phyloP scores from a whole-genome alignment of 306 rosid genomes.

The Lathyrus sativus region DNA sequence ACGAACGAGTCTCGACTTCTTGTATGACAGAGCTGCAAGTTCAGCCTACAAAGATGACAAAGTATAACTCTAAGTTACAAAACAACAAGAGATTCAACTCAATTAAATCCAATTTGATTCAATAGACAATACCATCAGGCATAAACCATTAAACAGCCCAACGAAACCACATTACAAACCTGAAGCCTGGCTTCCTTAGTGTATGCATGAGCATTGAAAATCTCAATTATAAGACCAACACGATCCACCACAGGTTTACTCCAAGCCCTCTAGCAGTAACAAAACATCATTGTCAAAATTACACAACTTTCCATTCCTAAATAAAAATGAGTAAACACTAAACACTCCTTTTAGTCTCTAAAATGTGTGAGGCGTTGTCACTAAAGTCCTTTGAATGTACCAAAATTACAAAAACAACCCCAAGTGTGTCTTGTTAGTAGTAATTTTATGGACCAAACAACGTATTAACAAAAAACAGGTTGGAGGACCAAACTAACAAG shows the following conservation, averaged over 20 bases:
- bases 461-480: background rate
- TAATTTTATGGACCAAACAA: background rate
- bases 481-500: background rate
- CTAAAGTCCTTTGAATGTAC: background rate
- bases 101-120: background rate
- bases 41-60: slow-evolving; percentile 62
- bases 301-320: slow-evolving; percentile 24
- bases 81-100: background rate
- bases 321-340: background rate
- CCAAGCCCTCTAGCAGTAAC: slow-evolving; percentile 61
- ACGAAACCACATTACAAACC: slow-evolving; percentile 44
- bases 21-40: slow-evolving; percentile 83
- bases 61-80: slow-evolving; percentile 24
- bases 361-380: background rate
- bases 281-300: slow-evolving; percentile 26
- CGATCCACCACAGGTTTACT: slow-evolving; percentile 84
- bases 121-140: background rate
- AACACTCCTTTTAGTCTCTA: background rate
- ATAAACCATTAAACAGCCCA: slow-evolving; percentile 21
- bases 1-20: slow-evolving; percentile 86
- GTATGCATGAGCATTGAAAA: slow-evolving; percentile 87
- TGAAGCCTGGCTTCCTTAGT: slow-evolving; percentile 88
- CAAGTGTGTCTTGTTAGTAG: background rate
- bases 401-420: background rate
- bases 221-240: slow-evolving; percentile 91